Evolutionary conservation across 2,329 filamentous ascomycete genomes (phyloP).

Genomic region (Colletotrichum brevisporum): DNA sequence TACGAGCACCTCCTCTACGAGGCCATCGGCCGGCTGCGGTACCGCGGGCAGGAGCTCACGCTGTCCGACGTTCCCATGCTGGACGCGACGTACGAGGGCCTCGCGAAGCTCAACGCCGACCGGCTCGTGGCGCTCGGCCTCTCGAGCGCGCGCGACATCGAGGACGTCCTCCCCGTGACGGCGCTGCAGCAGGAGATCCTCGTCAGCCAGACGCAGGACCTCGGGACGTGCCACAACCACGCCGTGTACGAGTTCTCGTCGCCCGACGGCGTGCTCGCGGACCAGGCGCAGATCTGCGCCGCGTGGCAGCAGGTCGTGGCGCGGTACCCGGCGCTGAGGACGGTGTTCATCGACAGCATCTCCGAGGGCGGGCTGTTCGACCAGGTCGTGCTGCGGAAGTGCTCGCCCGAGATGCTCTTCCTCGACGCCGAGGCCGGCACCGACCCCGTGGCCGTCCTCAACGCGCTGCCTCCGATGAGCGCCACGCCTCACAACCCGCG

Average conservation of each 20-base stretch:
- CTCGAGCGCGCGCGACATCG: slow-evolving; percentile 59
- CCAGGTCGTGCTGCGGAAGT: slow-evolving; percentile 61
- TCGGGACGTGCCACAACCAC: slow-evolving; percentile 60
- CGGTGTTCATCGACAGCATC: slow-evolving; percentile 66
- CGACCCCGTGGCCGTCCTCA: slow-evolving; percentile 55
- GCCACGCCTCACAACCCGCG: slow-evolving; percentile 56
- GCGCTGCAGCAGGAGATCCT: slow-evolving; percentile 65
- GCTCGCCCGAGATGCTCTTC: slow-evolving; percentile 67
- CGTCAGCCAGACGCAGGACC: slow-evolving; percentile 58
- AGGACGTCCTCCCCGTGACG: slow-evolving; percentile 64
- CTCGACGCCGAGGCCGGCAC: slow-evolving; percentile 60
- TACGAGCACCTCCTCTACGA: slow-evolving; percentile 64
- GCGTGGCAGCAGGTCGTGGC: slow-evolving; percentile 65
- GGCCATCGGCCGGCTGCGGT: slow-evolving; percentile 57
- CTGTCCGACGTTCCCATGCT: slow-evolving; percentile 64
- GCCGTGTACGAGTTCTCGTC: slow-evolving; percentile 63
- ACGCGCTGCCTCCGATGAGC: slow-evolving; percentile 59
- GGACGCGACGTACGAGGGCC: slow-evolving; percentile 61
- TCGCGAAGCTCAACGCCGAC: slow-evolving; percentile 59
- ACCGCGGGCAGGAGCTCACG: slow-evolving; percentile 62
- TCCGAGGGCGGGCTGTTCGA: slow-evolving; percentile 64
- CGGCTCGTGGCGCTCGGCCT: slow-evolving; percentile 58
- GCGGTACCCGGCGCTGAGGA: slow-evolving; percentile 62
- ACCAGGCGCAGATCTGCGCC: slow-evolving; percentile 60
- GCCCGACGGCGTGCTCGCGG: slow-evolving; percentile 53